Base-by-base conservation (phyloP, 495 filamentous ascomycete species). In the Aspergillus nidulans region DNA sequence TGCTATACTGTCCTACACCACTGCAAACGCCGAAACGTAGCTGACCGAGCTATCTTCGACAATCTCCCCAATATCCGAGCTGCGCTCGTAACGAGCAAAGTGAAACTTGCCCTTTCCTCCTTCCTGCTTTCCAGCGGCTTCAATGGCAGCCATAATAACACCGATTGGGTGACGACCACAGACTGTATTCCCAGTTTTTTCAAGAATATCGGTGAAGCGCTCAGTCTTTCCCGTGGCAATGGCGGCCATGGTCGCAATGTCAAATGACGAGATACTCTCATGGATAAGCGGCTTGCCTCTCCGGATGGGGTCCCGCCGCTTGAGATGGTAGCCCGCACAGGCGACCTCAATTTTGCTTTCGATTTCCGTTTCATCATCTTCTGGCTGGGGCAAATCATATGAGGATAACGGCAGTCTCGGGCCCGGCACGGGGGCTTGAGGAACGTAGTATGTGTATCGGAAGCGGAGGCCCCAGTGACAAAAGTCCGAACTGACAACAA, bases 141-240 rank as follows among this genome's bases (percentile, higher is more conserved):
- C 91, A 55, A 96, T 65, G 0, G 85, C 91, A 2, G 91, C 91
- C 88, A 99, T 90, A 10, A 95, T 80, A 12, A 99, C 86, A 0
- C 95, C 91, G 60, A 99, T 97, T 0, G 94, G 94, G 77, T 99
- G 95, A 39, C 91, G 77, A 46, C 94, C 94, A 61, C 94, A 99
- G 25, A 99, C 90, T 1, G 94, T 97, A 61, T 99, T 99, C 30
- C 81, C 83, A 0, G 91, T 97, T 34, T 77, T 72, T 32, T 80
- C 71, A 36, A 97, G 69, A 20, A 80, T 79, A 4, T 85, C 76
- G 28, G 88, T 72, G 65, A 96, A 97, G 1, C 69, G 70, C 10
- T 76, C 70, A 60, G 95, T 84, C 12, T 69, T 77, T 1, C 94
- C 92, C 2, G 80, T 82, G 48, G 89, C 84, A 41, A 97, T 85